Conservation (phyloP, 192 early-diverging fungal species). For the Haplosporangium gracile region DNA sequence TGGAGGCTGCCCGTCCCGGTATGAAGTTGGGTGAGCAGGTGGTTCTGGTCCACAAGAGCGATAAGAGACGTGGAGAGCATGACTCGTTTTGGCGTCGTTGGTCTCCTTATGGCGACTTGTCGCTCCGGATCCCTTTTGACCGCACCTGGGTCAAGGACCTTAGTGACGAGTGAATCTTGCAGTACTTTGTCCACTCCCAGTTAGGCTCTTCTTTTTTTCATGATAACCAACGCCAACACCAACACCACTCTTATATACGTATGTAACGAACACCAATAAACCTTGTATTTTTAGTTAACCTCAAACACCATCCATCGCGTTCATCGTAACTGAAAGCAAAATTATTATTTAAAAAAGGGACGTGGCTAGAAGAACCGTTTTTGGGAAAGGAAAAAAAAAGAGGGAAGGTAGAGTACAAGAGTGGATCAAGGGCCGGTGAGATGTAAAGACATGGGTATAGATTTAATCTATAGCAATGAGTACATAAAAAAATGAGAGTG, state of each 20-base stretch:
- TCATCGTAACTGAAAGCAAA: not conserved
- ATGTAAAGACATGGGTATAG: not conserved
- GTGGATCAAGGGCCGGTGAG: not conserved
- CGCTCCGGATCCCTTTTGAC: slow-evolving; percentile 37
- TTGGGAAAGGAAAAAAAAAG: not conserved
- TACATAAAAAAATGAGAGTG: not conserved
- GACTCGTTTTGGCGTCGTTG: slow-evolving; percentile 30
- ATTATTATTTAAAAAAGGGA: not conserved
- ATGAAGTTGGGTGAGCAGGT: slow-evolving; percentile 41
- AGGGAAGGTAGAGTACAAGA: not conserved
- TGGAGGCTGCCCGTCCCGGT: slow-evolving; percentile 32
- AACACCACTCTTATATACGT: not conserved
- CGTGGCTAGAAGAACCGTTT: not conserved
- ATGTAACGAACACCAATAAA: slow-evolving; percentile 6
- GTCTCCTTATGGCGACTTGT: slow-evolving; percentile 29
- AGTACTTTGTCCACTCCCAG: not conserved
- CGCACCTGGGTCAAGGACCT: slow-evolving; percentile 49
- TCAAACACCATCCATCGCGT: not conserved
- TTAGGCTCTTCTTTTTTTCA: not conserved
- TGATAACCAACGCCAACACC: not conserved
- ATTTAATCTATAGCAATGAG: not conserved
- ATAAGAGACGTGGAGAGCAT: not conserved
- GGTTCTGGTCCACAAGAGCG: slow-evolving; percentile 32
- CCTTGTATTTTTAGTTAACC: not conserved
- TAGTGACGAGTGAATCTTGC: slow-evolving; percentile 2